Evolutionary conservation across 2,329 filamentous ascomycete species (phyloP), one percentile per base, ranked within the genome.

Genomic region (Aspergillus sp.): DNA sequence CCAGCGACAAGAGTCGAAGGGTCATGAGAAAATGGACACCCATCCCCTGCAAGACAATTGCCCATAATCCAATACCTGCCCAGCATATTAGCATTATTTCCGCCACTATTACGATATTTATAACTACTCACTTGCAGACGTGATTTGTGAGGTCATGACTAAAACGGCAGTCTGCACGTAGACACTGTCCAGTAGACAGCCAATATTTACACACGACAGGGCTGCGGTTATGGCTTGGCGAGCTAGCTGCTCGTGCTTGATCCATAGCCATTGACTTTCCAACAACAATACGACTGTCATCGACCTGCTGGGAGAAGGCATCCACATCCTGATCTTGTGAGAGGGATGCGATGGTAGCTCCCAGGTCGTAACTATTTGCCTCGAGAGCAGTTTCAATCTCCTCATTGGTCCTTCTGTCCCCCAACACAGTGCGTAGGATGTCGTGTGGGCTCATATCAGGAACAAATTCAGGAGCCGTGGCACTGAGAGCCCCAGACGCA

Each of bases 401-500:
- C 40, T 97, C 90, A 58, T 97, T 91, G 2, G 88, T 86, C 59
- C 87, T 85, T 43, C 88, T 83, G 56, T 93, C 89, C 38, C 91
- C 89, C 27, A 98, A 76, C 33, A 98, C 94, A 5, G 91, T 96
- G 49, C 93, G 87, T 44, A 98, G 77, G 81, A 98, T 97, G 63
- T 98, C 93, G 68, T 96, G 95, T 1, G 93, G 91, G 46, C 88
- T 94, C 91, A 98, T 97, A 60, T 97, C 90, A 44, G 82, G 81
- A 10, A 84, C 75, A 70, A 81, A 96, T 64, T 96, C 90, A 26
- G 90, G 86, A 5, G 88, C 88, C 10, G 85, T 85, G 35, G 85
- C 88, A 60, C 90, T 91, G 48, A 94, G 78, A 32, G 78, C 81
- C 54, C 54, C 66, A 7, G 64, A 53, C 6, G 83, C 85, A 59